Percentiles rank a stretch among this genome's conserved stretches.
Evolutionary conservation across 2,329 filamentous ascomycete genomes (phyloP).

Genomic region (Pseudogymnoascus sp.): DNA sequence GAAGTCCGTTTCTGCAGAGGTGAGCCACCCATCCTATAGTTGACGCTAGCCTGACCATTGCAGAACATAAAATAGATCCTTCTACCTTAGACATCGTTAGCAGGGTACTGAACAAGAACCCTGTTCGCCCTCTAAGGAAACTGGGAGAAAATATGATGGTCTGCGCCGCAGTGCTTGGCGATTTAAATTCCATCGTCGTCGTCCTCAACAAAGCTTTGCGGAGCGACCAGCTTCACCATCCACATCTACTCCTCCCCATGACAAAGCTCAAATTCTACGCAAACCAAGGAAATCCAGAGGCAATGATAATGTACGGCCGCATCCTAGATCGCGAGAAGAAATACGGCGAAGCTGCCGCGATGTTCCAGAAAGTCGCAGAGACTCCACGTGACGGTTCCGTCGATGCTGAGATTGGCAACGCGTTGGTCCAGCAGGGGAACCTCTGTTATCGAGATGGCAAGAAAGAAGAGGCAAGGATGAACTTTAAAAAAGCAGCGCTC

Average conservation of each 20-base stretch:
- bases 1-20: constrained; percentile 13
- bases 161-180: constrained; percentile 23
- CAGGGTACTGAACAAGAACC: constrained; percentile 20
- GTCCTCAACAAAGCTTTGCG: constrained; percentile 19
- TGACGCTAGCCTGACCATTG: neutral
- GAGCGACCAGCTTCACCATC: constrained; percentile 6
- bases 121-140: constrained; percentile 14
- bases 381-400: constrained; percentile 15
- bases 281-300: constrained; percentile 21
- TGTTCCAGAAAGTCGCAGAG: constrained; percentile 22
- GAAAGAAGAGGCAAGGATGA: constrained; percentile 17
- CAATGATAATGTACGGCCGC: constrained; percentile 25
- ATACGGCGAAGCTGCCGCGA: constrained; percentile 20
- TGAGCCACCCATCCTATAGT: constrained; percentile 9
- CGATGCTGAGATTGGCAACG: constrained; percentile 23
- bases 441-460: constrained; percentile 15
- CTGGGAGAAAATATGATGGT: constrained; percentile 21
- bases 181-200: constrained; percentile 22
- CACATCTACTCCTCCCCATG: constrained; percentile 13
- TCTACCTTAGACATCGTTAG: constrained; percentile 19
- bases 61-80: constrained; percentile 22
- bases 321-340: constrained; percentile 17
- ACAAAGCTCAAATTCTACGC: constrained; percentile 20
- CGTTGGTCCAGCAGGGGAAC: constrained; percentile 22
- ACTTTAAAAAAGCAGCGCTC: constrained; percentile 25